Percentiles rank a stretch among this genome's conserved stretches.
phyloP scores from a whole-genome alignment of 2,329 filamentous ascomycete species.

The Aspergillus neotritici region DNA sequence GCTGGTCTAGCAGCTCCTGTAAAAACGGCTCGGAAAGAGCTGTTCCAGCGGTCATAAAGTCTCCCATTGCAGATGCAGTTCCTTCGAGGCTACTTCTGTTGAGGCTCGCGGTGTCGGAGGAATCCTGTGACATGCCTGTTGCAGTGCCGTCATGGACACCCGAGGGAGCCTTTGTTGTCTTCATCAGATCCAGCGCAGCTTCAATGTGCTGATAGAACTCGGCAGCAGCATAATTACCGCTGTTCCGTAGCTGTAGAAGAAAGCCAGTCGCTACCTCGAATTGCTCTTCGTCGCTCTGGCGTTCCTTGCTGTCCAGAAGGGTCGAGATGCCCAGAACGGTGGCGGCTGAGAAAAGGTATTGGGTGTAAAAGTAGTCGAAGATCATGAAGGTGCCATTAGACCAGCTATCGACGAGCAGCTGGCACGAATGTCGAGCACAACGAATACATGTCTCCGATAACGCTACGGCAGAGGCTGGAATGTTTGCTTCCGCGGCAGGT shows the following conservation, averaged over 20 bases:
- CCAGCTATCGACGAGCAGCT: constrained; percentile 34
- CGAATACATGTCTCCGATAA: constrained; percentile 37
- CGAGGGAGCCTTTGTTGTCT: too few species aligned
- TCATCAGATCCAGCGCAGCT: too few species aligned
- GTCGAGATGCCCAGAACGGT: constrained; percentile 35
- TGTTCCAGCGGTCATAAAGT: too few species aligned
- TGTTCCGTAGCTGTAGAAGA: constrained; percentile 30
- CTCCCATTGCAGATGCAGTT: too few species aligned
- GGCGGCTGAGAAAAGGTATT: constrained; percentile 37
- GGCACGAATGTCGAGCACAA: constrained; percentile 33
- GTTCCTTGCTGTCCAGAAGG: constrained; percentile 30
- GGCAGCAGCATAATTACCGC: constrained; percentile 31
- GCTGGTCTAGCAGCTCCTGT: too few species aligned
- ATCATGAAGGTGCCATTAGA: constrained; percentile 35
- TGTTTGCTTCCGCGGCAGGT: constrained; percentile 20
- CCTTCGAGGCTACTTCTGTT: too few species aligned
- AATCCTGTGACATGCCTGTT: too few species aligned
- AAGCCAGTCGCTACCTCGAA: constrained; percentile 32
- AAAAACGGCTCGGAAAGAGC: too few species aligned
- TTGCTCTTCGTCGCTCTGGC: constrained; percentile 23
- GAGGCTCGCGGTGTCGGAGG: too few species aligned
- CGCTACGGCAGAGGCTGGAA: constrained; percentile 32
- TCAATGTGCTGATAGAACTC: constrained; percentile 33
- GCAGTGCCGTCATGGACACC: too few species aligned
- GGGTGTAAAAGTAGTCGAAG: constrained; percentile 38